These are phyloP conservation scores for Pestalotiopsis fici DNA, from an alignment of 2,329 filamentous ascomycete species.

Conservation along the genomic window DNA sequence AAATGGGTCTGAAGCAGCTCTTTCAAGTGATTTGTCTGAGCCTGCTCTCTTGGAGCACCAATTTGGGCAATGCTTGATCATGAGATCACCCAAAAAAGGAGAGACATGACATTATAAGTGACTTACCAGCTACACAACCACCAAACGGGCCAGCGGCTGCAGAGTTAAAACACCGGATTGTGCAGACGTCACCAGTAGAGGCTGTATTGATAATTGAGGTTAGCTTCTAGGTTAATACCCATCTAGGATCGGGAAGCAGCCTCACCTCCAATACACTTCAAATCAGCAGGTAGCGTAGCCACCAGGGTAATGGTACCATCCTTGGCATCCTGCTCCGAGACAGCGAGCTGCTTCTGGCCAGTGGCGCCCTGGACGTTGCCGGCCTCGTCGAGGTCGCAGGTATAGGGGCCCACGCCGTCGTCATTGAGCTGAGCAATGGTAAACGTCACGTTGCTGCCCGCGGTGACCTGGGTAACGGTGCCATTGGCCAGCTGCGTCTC, in stretches of 20 bases:
- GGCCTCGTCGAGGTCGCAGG: conserved; percentile 35
- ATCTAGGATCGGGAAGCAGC: background rate
- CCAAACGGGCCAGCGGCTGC: conserved; percentile 27
- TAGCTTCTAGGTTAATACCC: too few species aligned
- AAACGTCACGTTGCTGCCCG: conserved; percentile 44
- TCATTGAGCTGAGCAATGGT: conserved; percentile 54
- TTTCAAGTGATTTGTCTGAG: too few species aligned
- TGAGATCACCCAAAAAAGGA: too few species aligned
- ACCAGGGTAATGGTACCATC: conserved; percentile 30
- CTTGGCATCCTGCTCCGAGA: conserved; percentile 33
- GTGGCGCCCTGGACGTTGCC: conserved; percentile 36
- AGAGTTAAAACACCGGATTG: conserved; percentile 39
- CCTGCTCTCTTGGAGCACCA: too few species aligned
- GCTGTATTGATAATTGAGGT: conserved; percentile 20
- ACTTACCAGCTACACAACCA: conserved; percentile 42
- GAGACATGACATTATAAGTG: too few species aligned
- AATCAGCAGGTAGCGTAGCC: conserved; percentile 33
- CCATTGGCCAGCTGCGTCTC: conserved; percentile 48
- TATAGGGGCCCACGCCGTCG: conserved; percentile 55
- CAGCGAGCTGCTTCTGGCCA: conserved; percentile 41
- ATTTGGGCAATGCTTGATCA: too few species aligned
- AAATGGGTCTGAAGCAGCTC: too few species aligned
- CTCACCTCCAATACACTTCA: conserved; percentile 35
- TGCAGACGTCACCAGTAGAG: conserved; percentile 44
- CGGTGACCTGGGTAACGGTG: conserved; percentile 49